These are phyloP conservation scores for Eucommia ulmoides DNA, from an alignment of 257 asterid species.

Conservation along the genomic window DNA sequence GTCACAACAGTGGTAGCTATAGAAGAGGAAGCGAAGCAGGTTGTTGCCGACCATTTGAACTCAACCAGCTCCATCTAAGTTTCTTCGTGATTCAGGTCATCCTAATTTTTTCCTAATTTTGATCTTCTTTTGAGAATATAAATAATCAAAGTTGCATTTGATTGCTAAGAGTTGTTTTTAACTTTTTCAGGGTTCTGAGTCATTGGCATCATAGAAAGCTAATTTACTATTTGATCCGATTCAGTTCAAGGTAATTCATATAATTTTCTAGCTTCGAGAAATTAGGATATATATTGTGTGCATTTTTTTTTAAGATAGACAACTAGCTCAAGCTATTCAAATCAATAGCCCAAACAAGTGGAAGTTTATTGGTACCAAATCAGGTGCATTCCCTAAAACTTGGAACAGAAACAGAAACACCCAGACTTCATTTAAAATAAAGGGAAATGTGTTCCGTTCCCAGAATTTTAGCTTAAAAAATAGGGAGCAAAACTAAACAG, in stretches of 20 bases:
- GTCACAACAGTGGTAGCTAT: conserved; percentile 95
- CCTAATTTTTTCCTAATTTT: too few species aligned
- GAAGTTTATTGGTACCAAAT: conserved; percentile 31
- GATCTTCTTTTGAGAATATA: background rate
- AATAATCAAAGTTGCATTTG: background rate
- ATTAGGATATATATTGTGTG: too few species aligned
- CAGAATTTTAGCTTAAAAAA: background rate
- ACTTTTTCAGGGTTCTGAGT: conserved; percentile 83
- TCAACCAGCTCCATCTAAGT: conserved; percentile 56
- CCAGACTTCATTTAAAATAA: too few species aligned
- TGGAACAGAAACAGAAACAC: too few species aligned
- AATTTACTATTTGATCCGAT: conserved; percentile 88
- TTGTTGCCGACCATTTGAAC: conserved; percentile 89
- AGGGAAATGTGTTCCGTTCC: too few species aligned
- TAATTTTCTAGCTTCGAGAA: conserved; percentile 5
- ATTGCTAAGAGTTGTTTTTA: conserved; percentile 6
- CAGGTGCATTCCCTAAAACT: conserved; percentile 33
- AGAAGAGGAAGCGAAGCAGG: conserved; percentile 92
- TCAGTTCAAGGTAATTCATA: conserved; percentile 66
- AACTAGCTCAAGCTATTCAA: conserved; percentile 25
- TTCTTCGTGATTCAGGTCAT: conserved; percentile 77
- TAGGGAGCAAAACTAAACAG: too few species aligned
- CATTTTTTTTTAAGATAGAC: too few species aligned
- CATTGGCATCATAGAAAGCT: conserved; percentile 95
- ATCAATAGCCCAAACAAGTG: conserved; percentile 32